Percentiles rank a stretch among this genome's conserved stretches.
These are phyloP conservation scores for Quercus variabilis DNA, from an alignment of 306 rosid genomes.

Conservation along the genomic window DNA sequence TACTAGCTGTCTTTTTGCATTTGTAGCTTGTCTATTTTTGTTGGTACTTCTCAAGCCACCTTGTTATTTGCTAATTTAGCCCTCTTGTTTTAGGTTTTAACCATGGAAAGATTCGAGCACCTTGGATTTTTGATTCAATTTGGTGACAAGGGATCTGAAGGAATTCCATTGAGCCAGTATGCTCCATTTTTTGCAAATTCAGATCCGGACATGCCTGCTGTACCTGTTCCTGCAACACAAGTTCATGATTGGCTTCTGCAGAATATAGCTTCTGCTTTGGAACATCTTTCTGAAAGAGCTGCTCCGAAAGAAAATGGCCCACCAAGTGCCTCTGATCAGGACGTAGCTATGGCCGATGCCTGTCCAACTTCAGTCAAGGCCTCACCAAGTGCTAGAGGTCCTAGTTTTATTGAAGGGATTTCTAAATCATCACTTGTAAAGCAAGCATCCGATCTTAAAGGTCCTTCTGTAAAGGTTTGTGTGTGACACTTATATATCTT, in stretches of 20 bases:
- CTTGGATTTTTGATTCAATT: constrained; percentile 87
- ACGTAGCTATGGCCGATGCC: constrained; percentile 95
- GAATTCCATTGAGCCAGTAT: constrained; percentile 67
- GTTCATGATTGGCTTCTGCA: constrained; percentile 85
- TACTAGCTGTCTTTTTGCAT: constrained; percentile 5
- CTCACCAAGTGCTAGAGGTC: constrained; percentile 54
- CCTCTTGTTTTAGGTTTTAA: constrained; percentile 64
- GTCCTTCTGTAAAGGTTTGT: constrained; percentile 89
- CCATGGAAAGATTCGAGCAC: constrained; percentile 91
- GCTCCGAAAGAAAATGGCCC: constrained; percentile 86
- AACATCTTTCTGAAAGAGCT: constrained; percentile 73
- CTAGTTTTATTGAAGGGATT: constrained; percentile 89
- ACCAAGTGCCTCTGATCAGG: constrained; percentile 72
- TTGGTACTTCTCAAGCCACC: constrained; percentile 7
- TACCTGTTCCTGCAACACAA: constrained; percentile 85
- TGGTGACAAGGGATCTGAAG: constrained; percentile 80
- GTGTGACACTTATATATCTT: constrained; percentile 14
- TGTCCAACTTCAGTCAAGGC: constrained; percentile 57
- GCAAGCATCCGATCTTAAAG: constrained; percentile 81
- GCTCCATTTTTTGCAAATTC: constrained; percentile 98
- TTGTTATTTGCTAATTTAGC: constrained; percentile 26
- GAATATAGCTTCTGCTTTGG: constrained; percentile 80
- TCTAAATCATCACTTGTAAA: constrained; percentile 87
- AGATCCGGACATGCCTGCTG: constrained; percentile 99
- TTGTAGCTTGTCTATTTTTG: constrained; percentile 1